A percentile compares a stretch with the other conserved stretches of the same genome.
Evolutionary conservation across 257 asterid genomes (phyloP).

Genomic region (Anisodus tanguticus): DNA sequence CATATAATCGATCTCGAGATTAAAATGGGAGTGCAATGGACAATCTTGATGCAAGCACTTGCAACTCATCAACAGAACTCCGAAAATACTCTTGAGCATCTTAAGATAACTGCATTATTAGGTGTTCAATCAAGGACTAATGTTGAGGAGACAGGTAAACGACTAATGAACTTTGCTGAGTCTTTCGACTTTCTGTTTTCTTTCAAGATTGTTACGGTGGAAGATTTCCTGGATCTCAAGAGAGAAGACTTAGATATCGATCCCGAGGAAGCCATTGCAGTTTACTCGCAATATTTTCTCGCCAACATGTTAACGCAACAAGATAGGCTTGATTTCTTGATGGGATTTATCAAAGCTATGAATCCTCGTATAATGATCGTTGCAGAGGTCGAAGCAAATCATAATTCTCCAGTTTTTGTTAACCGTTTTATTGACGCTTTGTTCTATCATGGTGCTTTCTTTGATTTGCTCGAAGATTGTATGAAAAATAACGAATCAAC

Average conservation of each 20-base stretch:
- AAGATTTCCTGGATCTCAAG: slow-evolving; percentile 46
- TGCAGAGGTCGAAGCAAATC: slow-evolving; percentile 37
- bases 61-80: slow-evolving; percentile 37
- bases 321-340: slow-evolving; percentile 42
- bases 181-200: slow-evolving; percentile 48
- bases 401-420: slow-evolving; percentile 38
- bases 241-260: slow-evolving; percentile 36
- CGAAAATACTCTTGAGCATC: slow-evolving; percentile 41
- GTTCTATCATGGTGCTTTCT: slow-evolving; percentile 39
- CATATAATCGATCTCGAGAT: slow-evolving; percentile 63
- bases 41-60: slow-evolving; percentile 69
- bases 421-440: slow-evolving; percentile 44
- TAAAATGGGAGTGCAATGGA: slow-evolving; percentile 54
- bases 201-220: slow-evolving; percentile 45
- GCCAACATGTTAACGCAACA: slow-evolving; percentile 45
- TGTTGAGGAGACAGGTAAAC: slow-evolving; percentile 57
- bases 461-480: slow-evolving; percentile 39
- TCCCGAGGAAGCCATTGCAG: slow-evolving; percentile 52
- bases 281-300: slow-evolving; percentile 45
- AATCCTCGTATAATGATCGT: slow-evolving; percentile 37
- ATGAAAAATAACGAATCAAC: slow-evolving; percentile 34
- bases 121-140: slow-evolving; percentile 34
- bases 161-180: slow-evolving; percentile 52
- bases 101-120: slow-evolving; percentile 62
- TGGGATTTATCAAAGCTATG: slow-evolving; percentile 36